phyloP scores from a whole-genome alignment of 2,329 filamentous ascomycete species.

The Geoglossum cookeanum region DNA sequence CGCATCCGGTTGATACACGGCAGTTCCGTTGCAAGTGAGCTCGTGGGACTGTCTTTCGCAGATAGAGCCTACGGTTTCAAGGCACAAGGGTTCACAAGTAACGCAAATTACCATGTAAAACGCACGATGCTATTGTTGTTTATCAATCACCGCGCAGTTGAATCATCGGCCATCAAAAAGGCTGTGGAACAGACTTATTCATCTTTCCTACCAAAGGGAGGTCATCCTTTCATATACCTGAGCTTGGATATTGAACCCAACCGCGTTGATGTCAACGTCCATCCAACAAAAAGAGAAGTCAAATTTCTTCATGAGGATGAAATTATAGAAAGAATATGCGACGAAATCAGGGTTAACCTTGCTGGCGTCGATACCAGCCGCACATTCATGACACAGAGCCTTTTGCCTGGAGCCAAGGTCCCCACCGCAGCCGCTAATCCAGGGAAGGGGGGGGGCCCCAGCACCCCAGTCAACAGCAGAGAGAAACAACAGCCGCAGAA shows the following conservation, averaged over 20 bases:
- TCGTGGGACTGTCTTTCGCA: slow-evolving; percentile 54
- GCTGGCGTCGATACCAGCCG: slow-evolving; percentile 82
- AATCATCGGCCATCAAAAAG: slow-evolving; percentile 74
- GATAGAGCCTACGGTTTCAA: slow-evolving; percentile 72
- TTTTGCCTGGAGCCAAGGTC: slow-evolving; percentile 46
- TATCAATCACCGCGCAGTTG: slow-evolving; percentile 90
- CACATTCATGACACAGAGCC: slow-evolving; percentile 82
- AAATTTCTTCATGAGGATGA: slow-evolving; percentile 97
- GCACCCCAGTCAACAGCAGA: slow-evolving; percentile 16
- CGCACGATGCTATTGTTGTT: slow-evolving; percentile 76
- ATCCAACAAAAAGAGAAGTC: slow-evolving; percentile 91
- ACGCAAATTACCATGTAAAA: slow-evolving; percentile 88
- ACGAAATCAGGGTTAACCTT: slow-evolving; percentile 56
- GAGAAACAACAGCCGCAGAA: slow-evolving; percentile 23
- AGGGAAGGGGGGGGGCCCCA: background rate
- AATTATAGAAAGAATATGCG: slow-evolving; percentile 72
- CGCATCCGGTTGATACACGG: slow-evolving; percentile 84
- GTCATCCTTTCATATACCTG: slow-evolving; percentile 85
- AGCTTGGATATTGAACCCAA: slow-evolving; percentile 83
- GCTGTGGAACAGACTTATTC: slow-evolving; percentile 81
- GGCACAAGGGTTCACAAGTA: slow-evolving; percentile 64
- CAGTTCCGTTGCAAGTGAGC: slow-evolving; percentile 64
- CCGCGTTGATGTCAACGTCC: slow-evolving; percentile 89
- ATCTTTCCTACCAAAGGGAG: slow-evolving; percentile 74
- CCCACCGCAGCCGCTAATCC: slow-evolving; percentile 20